phyloP scores from a whole-genome alignment of 2,329 filamentous ascomycete genomes.

The Colletotrichum sp. region DNA sequence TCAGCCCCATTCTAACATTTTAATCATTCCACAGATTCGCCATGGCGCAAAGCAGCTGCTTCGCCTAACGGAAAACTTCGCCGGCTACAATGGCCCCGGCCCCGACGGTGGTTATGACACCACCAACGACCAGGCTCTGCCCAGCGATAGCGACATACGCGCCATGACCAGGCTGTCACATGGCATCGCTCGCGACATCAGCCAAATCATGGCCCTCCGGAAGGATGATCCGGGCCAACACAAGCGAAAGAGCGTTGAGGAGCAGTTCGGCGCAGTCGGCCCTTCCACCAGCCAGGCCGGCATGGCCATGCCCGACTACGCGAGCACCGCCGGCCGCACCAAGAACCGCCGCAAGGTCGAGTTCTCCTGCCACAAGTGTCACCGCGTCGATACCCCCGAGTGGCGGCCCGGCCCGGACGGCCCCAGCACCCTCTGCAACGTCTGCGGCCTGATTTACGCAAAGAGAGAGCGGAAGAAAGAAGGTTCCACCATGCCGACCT shows the following conservation, averaged over 20 bases:
- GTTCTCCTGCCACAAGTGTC: conserved; percentile 52
- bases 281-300: not conserved
- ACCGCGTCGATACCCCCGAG: conserved; percentile 76
- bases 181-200: conserved; percentile 15
- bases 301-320: not conserved
- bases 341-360: conserved; percentile 31
- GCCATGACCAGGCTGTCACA: conserved; percentile 13
- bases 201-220: not conserved
- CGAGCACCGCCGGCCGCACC: not conserved
- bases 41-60: conserved; percentile 7
- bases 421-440: conserved; percentile 75
- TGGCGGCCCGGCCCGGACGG: conserved; percentile 78
- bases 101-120: not conserved
- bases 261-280: not conserved
- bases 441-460: conserved; percentile 64
- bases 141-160: conserved; percentile 3
- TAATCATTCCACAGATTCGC: not conserved
- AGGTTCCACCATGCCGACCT: conserved; percentile 2
- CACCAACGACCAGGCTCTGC: not conserved
- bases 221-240: not conserved
- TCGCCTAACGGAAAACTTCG: conserved; percentile 1
- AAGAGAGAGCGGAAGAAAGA: conserved; percentile 26
- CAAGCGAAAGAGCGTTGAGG: not conserved
- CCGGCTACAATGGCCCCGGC: not conserved
- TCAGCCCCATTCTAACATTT: not conserved